Percentiles rank a stretch among this genome's conserved stretches.
phyloP scores from a whole-genome alignment of 2,329 filamentous ascomycete species.

The Onygenales sp. region DNA sequence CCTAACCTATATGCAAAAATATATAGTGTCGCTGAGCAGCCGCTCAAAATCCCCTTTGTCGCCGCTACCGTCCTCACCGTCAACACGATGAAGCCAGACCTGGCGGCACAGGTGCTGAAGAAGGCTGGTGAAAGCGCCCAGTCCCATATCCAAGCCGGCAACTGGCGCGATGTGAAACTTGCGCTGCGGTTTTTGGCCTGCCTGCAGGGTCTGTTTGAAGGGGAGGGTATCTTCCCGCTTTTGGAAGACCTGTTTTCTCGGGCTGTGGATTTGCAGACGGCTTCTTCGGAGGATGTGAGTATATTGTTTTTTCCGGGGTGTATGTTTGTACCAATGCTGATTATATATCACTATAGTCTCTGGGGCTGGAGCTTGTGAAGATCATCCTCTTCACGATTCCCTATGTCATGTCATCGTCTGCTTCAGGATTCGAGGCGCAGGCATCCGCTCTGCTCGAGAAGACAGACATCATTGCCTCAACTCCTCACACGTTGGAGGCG shows the following conservation, averaged over 20 bases:
- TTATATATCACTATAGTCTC: slow-evolving; percentile 32
- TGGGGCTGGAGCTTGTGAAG: slow-evolving; percentile 80
- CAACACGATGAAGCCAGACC: slow-evolving; percentile 68
- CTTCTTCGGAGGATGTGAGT: slow-evolving; percentile 75
- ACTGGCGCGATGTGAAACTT: slow-evolving; percentile 88
- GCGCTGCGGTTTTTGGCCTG: slow-evolving; percentile 82
- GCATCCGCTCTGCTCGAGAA: slow-evolving; percentile 77
- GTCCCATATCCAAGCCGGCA: slow-evolving; percentile 57
- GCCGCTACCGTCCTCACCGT: slow-evolving; percentile 71
- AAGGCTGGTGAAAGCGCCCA: slow-evolving; percentile 55
- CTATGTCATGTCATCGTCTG: slow-evolving; percentile 70
- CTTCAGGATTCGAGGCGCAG: slow-evolving; percentile 60
- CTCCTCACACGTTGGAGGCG: slow-evolving; percentile 73
- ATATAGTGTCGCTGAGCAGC: slow-evolving; percentile 66
- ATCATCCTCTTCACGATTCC: slow-evolving; percentile 92
- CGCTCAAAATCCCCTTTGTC: slow-evolving; percentile 93
- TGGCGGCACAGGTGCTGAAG: slow-evolving; percentile 61
- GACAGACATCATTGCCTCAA: slow-evolving; percentile 87
- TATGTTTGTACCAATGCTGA: slow-evolving; percentile 8
- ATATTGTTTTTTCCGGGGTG: neutral
- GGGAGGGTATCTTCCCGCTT: slow-evolving; percentile 74
- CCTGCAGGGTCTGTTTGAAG: slow-evolving; percentile 68
- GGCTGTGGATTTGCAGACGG: slow-evolving; percentile 87
- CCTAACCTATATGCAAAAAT: neutral
- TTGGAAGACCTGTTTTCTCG: slow-evolving; percentile 83